These are phyloP conservation scores for Marasmius tenuissimus DNA, from an alignment of 1,284 basidiomycete species.

Conservation along the genomic window DNA sequence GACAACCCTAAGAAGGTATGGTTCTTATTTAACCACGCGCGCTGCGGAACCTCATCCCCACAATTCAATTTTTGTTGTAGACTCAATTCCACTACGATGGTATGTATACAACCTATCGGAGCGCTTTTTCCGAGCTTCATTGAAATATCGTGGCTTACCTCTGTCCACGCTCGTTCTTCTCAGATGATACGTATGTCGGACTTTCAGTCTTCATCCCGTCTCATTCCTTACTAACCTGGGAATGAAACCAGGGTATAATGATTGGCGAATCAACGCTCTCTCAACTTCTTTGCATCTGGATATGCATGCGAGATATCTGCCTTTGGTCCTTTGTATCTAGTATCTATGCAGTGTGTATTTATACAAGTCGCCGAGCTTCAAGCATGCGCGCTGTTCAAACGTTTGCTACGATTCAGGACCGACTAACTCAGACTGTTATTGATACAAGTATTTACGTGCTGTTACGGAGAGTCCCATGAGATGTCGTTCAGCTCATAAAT, in stretches of 20 bases:
- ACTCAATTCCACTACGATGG: slow-evolving; percentile 80
- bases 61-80: slow-evolving; percentile 28
- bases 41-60: neutral
- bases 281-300: neutral
- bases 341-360: neutral
- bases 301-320: too few species aligned
- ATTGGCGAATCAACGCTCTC: neutral
- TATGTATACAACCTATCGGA: slow-evolving; percentile 23
- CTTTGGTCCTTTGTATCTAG: neutral
- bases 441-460: too few species aligned
- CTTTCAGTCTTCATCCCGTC: neutral
- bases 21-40: slow-evolving; percentile 13
- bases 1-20: slow-evolving; percentile 85
- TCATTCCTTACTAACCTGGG: neutral
- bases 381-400: neutral
- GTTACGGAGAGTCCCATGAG: too few species aligned
- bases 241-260: slow-evolving; percentile 8
- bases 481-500: too few species aligned
- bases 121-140: slow-evolving; percentile 22
- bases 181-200: slow-evolving; percentile 43
- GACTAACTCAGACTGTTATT: neutral
- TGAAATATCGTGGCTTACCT: slow-evolving; percentile 19
- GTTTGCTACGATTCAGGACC: too few species aligned
- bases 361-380: neutral
- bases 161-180: neutral